Base-by-base conservation (phyloP, 768 basidiomycete species). In the Cystobasidium onofrii region DNA sequence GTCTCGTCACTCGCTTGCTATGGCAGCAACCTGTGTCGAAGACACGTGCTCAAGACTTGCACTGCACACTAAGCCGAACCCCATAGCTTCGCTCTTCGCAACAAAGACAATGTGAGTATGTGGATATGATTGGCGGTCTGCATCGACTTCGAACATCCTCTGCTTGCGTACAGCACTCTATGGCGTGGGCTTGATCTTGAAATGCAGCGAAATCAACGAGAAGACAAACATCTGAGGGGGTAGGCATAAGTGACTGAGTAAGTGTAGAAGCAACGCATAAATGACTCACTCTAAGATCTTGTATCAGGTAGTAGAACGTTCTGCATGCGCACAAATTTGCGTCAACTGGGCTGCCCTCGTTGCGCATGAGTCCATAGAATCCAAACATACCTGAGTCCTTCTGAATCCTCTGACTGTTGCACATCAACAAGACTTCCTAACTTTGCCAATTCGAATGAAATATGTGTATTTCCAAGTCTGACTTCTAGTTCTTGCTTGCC, bases 401-500 rank as follows among this genome's bases (percentile, higher is more conserved):
- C 96, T 0, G 96, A 94, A 79, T 99, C 96, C 79, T 95, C 90
- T 66, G 91, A 93, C 80, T 96, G 93, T 78, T 93, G 90, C 60
- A 98, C 95, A 77, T 99, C 96, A 55, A 95, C 92, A 46, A 99
- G 82, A 12, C 93, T 90, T 25, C 96, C 96, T 54, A 99, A 95
- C 85, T 99, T 99, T 41, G 95, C 92, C 2, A 96, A 98, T 95
- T 99, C 94, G 76, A 98, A 98, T 1, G 92, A 88, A 73, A 98
- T 97, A 80, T 98, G 96, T 78, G 96, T 91, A 78, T 88, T 92
- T 39, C 93, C 94, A 62, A 96, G 81, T 64, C 92, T 87, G 73
- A 98, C 91, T 82, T 99, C 96, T 44, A 99, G 86, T 82, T 98
- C 95, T 81, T 99, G 96, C 83, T 95, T 93, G 60, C 96, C 96